Percentiles rank a stretch among this genome's conserved stretches.
phyloP scores from a whole-genome alignment of 306 rosid species.

The Trifolium repens region DNA sequence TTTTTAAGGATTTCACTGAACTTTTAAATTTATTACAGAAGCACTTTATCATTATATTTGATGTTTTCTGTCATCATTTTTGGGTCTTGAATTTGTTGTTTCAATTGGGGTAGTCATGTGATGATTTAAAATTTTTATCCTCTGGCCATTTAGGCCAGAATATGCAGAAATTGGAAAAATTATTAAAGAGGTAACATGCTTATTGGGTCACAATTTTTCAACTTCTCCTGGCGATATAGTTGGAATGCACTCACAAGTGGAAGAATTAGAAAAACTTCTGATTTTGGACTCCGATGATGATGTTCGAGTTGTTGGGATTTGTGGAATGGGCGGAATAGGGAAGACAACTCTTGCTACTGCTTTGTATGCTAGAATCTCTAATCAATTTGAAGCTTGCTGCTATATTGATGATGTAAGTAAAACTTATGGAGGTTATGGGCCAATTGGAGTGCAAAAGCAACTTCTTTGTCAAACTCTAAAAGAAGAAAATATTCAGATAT shows the following conservation, averaged over 20 bases:
- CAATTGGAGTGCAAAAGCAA: neutral
- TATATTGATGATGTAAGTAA: slow-evolving; percentile 9
- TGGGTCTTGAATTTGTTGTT: no score
- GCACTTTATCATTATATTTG: no score
- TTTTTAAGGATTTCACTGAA: no score
- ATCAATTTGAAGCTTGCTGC: slow-evolving; percentile 16
- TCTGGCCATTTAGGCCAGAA: neutral
- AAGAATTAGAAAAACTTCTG: slow-evolving; percentile 8
- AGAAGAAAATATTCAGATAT: neutral
- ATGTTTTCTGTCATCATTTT: no score
- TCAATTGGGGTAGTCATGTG: neutral
- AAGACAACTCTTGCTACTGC: slow-evolving; percentile 6
- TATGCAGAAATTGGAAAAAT: neutral
- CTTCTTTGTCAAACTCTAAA: slow-evolving; percentile 9
- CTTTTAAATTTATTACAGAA: no score
- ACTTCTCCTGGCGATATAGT: neutral
- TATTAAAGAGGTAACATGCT: neutral
- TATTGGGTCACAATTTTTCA: neutral
- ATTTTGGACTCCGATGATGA: neutral
- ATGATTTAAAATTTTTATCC: neutral
- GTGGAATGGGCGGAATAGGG: slow-evolving; percentile 25
- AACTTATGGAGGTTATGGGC: neutral
- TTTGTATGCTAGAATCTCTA: slow-evolving; percentile 18
- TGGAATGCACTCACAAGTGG: slow-evolving; percentile 26
- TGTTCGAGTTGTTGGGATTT: slow-evolving; percentile 22